Conservation (phyloP, 139 green algal genomes). For the Diplosphaera chodatii region DNA sequence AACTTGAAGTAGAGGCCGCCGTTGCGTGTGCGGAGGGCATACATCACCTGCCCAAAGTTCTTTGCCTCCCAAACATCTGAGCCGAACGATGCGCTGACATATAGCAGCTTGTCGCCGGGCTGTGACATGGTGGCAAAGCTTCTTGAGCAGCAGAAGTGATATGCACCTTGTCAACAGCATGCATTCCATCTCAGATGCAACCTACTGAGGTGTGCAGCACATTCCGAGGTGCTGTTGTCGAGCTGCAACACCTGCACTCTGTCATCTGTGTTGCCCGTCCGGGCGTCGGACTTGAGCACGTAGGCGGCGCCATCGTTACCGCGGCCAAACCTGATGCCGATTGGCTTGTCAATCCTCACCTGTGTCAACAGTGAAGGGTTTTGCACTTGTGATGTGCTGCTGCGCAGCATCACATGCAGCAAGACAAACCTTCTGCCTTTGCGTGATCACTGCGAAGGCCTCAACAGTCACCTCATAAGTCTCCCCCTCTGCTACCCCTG, state of each 20-base stretch:
- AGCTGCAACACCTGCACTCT: slow-evolving; percentile 67
- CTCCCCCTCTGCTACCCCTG: not conserved
- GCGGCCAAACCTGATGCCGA: slow-evolving; percentile 85
- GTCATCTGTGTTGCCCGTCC: slow-evolving; percentile 64
- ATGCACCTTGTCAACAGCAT: too few species aligned
- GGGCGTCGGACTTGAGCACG: slow-evolving; percentile 53
- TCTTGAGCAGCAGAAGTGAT: too few species aligned
- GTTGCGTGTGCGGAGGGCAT: slow-evolving; percentile 93
- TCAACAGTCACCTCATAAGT: not conserved
- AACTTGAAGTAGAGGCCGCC: slow-evolving; percentile 91
- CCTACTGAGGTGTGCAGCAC: too few species aligned
- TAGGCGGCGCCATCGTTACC: slow-evolving; percentile 89
- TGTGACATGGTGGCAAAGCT: too few species aligned
- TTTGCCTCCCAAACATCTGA: slow-evolving; percentile 90
- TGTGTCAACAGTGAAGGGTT: too few species aligned
- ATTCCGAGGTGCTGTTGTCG: too few species aligned
- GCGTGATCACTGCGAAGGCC: too few species aligned
- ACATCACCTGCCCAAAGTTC: slow-evolving; percentile 96
- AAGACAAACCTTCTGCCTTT: too few species aligned
- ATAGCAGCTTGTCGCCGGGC: slow-evolving; percentile 86
- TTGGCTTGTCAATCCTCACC: slow-evolving; percentile 58
- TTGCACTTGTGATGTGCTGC: too few species aligned
- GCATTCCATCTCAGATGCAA: too few species aligned
- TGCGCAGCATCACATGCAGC: too few species aligned
- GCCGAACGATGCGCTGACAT: slow-evolving; percentile 90